A percentile compares a stretch with the other conserved stretches of the same genome.
Conservation (phyloP, 176 grass and related monocot species). For the Canna indica region DNA sequence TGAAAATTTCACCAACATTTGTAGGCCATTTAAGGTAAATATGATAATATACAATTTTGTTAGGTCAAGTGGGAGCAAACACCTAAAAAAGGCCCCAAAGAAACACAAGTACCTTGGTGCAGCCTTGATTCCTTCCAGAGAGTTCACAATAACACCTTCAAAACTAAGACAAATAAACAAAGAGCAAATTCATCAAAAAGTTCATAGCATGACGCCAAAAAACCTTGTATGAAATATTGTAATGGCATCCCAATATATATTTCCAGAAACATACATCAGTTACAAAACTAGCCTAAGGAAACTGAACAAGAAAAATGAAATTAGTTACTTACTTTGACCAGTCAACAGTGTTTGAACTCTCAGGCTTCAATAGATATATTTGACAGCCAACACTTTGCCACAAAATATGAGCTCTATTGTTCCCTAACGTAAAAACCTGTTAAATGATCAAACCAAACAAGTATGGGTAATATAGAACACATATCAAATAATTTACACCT, state of each 20-base stretch:
- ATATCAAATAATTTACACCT: not conserved
- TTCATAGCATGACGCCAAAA: not conserved
- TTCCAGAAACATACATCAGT: not conserved
- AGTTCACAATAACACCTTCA: slow-evolving; percentile 60
- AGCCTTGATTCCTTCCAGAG: slow-evolving; percentile 61
- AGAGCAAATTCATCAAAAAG: slow-evolving; percentile 16
- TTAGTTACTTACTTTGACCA: slow-evolving; percentile 72
- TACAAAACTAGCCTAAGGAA: not conserved
- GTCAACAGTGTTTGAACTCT: slow-evolving; percentile 37
- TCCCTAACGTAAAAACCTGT: slow-evolving; percentile 57
- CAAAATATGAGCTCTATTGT: slow-evolving; percentile 46
- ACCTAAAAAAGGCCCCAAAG: not conserved
- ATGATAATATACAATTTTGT: not conserved
- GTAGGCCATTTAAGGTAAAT: slow-evolving; percentile 1
- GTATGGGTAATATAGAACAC: not conserved
- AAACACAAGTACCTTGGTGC: slow-evolving; percentile 50
- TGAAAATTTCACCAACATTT: too few relatives aligned
- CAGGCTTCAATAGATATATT: slow-evolving; percentile 34
- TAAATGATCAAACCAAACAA: slow-evolving; percentile 14
- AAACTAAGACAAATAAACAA: slow-evolving; percentile 42
- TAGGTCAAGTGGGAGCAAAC: too few relatives aligned
- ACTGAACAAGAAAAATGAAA: not conserved
- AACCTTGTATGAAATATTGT: not conserved
- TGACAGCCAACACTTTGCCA: slow-evolving; percentile 48
- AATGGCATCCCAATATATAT: not conserved